Evolutionary conservation across 2,329 filamentous ascomycete species (phyloP).

Genomic region (Tolypocladium tundrense): DNA sequence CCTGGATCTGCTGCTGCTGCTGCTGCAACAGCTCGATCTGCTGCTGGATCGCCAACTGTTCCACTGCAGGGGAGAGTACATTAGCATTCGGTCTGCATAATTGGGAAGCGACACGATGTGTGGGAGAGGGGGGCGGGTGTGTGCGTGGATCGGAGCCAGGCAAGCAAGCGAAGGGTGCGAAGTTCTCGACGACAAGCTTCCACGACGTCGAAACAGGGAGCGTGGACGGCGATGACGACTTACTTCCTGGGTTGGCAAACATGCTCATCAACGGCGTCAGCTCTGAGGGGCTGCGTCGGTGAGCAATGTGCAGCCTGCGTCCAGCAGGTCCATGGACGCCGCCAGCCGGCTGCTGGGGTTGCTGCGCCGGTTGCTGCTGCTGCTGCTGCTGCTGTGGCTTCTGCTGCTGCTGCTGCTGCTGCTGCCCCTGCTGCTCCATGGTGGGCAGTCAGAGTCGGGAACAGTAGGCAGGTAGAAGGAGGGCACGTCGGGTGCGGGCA

Average conservation of each 20-base stretch:
- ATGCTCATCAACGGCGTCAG: constrained; percentile 95
- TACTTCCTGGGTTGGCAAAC: constrained; percentile 58
- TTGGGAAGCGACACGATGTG: background rate
- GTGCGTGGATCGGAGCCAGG: background rate
- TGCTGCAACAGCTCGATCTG: constrained; percentile 96
- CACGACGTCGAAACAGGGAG: background rate
- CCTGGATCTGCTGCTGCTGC: constrained; percentile 95
- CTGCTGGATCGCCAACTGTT: constrained; percentile 94
- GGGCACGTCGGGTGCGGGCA: constrained; percentile 33
- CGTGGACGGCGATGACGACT: constrained; percentile 24
- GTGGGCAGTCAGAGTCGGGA: constrained; percentile 36
- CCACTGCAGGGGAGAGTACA: constrained; percentile 49
- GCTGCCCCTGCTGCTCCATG: constrained; percentile 50
- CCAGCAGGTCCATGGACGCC: constrained; percentile 65
- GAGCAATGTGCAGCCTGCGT: constrained; percentile 91
- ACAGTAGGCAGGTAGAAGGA: constrained; percentile 3
- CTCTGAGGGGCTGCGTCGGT: constrained; percentile 93
- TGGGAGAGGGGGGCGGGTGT: background rate
- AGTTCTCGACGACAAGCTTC: background rate
- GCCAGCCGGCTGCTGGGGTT: constrained; percentile 37
- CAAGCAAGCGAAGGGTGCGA: background rate
- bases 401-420: constrained; percentile 16
- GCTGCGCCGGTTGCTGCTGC: constrained; percentile 38
- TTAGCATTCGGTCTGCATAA: background rate
- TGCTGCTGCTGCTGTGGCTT: constrained; percentile 13